Conservation (phyloP, 495 filamentous ascomycete species). For the Neurospora sp. region DNA sequence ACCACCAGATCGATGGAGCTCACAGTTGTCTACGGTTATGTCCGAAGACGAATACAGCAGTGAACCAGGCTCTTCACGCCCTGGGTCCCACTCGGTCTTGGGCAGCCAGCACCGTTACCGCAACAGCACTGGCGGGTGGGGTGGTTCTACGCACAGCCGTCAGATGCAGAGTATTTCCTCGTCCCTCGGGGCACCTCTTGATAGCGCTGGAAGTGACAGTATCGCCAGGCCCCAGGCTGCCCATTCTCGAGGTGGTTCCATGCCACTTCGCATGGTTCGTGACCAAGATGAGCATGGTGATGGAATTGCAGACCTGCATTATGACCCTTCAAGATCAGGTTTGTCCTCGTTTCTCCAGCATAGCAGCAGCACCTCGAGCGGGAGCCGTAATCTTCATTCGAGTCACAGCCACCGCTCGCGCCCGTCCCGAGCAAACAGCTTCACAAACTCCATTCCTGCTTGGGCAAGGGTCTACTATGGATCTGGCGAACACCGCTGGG, state of each 20-base stretch:
- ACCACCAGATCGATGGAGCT: constrained; percentile 53
- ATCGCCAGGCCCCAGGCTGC: constrained; percentile 28
- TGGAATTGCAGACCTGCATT: constrained; percentile 40
- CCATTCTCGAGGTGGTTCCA: constrained; percentile 21
- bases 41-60: constrained; percentile 50
- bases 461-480: constrained; percentile 55
- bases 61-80: constrained; percentile 26
- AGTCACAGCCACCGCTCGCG: constrained; percentile 19
- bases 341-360: constrained; percentile 28
- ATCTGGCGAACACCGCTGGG: constrained; percentile 39
- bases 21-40: constrained; percentile 62
- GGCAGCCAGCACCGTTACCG: constrained; percentile 18
- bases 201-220: constrained; percentile 28
- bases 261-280: constrained; percentile 27
- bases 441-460: constrained; percentile 50
- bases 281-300: constrained; percentile 48
- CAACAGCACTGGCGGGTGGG: constrained; percentile 26
- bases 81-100: constrained; percentile 31
- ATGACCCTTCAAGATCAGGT: constrained; percentile 36
- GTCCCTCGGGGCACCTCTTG: constrained; percentile 29
- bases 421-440: constrained; percentile 38
- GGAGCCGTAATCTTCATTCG: constrained; percentile 35
- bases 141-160: constrained; percentile 34
- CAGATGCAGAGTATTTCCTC: constrained; percentile 45
- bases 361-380: constrained; percentile 30